Evolutionary conservation across 176 grass and related monocot species (phyloP), one percentile per base, ranked within the genome.

Genomic region (Oryza meyeriana): DNA sequence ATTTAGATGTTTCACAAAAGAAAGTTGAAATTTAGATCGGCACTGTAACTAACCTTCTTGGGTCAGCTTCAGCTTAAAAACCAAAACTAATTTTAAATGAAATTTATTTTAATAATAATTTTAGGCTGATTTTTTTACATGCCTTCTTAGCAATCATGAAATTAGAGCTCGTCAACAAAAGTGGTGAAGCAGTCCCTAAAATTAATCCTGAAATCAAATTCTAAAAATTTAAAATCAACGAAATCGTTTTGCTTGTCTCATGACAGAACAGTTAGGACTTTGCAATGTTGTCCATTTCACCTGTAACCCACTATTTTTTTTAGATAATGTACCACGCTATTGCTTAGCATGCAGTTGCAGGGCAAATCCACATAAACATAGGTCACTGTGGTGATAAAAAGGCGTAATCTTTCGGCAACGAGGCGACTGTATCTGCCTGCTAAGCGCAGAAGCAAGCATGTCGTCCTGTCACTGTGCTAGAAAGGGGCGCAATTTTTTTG

Each of bases 361-460:
- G 76, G 20, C 22, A 7, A 52, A 86, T 66, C 17, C 25, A 29
- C 3, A 10, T 24, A 24, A 11, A 13, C 18, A 8, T 65, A 10
- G 28, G 41, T 73, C 66, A 57, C 41, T 11, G 74, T 44, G 18
- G 25, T 18, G 10, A 47, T 31, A 4, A 65, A 83, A 64, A 70
- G 71, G 79, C 73, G 10, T 64, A 30, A 38, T 17, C 69, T 64
- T 80, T 80, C 12, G 18, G 71, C 69, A 22, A 72, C n/a, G 35
- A 42, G 36, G n/a, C 9, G 17, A 20, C 63, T 47, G 44, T 47
- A 17, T 47, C 44, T 47, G 44, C 12, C 44, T 47, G 9, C 2
- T 3, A 47, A 42, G 50, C 22, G 39, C 50, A 75, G 10, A 36
- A 29, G 20, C 40, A 75, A 50, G 6, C 41, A 32, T 57, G 24